Evolutionary conservation across 2,329 filamentous ascomycete genomes (phyloP), one percentile per base, ranked within the genome.

Genomic region (Cladobotryum protrusum): DNA sequence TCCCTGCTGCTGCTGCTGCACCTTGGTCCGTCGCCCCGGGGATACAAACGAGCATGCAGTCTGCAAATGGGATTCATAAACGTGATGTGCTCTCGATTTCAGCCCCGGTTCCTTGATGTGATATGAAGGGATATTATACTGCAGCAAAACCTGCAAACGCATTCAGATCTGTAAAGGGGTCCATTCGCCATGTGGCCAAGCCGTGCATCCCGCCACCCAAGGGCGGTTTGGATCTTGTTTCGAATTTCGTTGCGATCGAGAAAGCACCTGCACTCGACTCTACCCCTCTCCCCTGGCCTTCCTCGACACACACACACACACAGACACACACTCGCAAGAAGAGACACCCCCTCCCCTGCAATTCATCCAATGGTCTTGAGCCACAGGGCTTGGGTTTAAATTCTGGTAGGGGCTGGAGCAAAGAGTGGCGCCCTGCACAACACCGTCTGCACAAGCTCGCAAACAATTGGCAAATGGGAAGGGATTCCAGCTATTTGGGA

Each of bases 401-500:
- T 29, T 29, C 24, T 29, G 49, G 49, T 49, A 51, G 52, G 54
- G 52, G 44, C 53, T 56, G 54, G 49, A 49, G 53, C 50, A 45
- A 52, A 56, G 54, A 51, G 55, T 58, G 53, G 55, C 55, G 54
- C 57, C 58, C 54, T 56, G 52, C 51, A 49, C 58, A 59, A 61
- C 61, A 59, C 57, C 60, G 48, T 45, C 50, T 37, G 37, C 24
- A 17, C 53, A 53, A 52, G 52, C 20, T 32, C 34, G 19, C 15
- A 37, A 35, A 44, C 48, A 35, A 47, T 54, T 19, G 54, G 49
- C 62, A 61, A 64, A 63, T 63, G 49, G 55, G 62, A 57, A 56
- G 52, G 46, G 61, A 57, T 63, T 55, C 61, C 61, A 63, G 54
- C 52, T 57, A 50, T 61, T 55, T 61, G 60, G 56, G 52, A 54